Evolutionary conservation across 257 asterid species (phyloP), one percentile per base, ranked within the genome.

Genomic region (Lycium ferocissimum): DNA sequence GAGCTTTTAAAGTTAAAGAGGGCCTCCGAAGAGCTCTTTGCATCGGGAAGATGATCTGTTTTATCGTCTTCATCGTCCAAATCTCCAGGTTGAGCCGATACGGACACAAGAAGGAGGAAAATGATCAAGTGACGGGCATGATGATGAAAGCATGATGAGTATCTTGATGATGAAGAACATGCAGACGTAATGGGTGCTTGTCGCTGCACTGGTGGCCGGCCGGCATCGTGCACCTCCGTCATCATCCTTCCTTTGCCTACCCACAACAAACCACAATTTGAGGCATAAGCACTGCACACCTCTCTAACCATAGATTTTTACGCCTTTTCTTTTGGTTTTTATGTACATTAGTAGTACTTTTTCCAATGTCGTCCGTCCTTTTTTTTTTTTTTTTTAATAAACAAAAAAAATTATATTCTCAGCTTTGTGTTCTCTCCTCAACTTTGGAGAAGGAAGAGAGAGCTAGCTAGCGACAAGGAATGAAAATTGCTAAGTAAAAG

Each of bases 1-100:
- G 81, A 67, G 56, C 79, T 83, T 69, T 83, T 83, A 62, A 83
- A 83, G 79, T 69, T 69, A 51, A 83, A 12, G 69, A 83, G 85
- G 53, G 85, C 85, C 37, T 83, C 85, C 7, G 85, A 72, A n/a
- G 85, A 83, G 81, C 85, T 83, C 65, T 53, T 76, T 51, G 82
- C 82, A 76, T 76, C 65, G 13, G 65, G 47, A 53, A 14, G 26
- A 76, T 76, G 17, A 51, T 76, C 38, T 62, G 37, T 62, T n/a
- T 20, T 62, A 47, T 75, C 62, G 18, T 45, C 80, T 4, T 76
- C 65, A 22, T 53, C 54, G 54, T 70, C 79, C 79, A 17, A 1
- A 40, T 70, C 79, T 70, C 14, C 63, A 10, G 82, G 63, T 51
- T 76, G 82, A 26, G 45, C 61, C 43, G 81, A 75, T 49, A 75